Percentiles rank a stretch among this genome's conserved stretches.
These are phyloP conservation scores for Alternaria sp. DNA, from an alignment of 2,329 filamentous ascomycete species.

Conservation along the genomic window DNA sequence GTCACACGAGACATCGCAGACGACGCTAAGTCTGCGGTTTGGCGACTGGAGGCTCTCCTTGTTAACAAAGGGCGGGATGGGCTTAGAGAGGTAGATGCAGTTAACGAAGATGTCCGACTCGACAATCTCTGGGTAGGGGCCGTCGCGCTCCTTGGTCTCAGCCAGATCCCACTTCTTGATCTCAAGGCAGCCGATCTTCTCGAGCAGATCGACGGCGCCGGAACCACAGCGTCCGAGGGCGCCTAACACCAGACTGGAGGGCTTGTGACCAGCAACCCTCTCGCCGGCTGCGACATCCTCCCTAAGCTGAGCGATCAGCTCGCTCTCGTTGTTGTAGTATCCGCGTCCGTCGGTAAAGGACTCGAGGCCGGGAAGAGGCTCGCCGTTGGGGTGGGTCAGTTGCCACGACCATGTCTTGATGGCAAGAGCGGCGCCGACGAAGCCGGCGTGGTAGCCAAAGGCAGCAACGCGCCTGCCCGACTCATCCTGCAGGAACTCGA, in stretches of 20 bases:
- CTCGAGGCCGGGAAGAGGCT: conserved; percentile 71
- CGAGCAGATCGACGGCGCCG: conserved; percentile 82
- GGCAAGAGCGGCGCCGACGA: conserved; percentile 58
- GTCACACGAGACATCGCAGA: conserved; percentile 65
- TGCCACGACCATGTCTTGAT: conserved; percentile 71
- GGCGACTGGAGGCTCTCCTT: conserved; percentile 71
- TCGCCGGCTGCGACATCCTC: conserved; percentile 71
- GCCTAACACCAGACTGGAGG: conserved; percentile 84
- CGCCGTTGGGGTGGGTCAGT: conserved; percentile 71
- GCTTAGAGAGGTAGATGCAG: conserved; percentile 78
- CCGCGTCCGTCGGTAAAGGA: conserved; percentile 59
- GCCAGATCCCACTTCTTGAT: conserved; percentile 80
- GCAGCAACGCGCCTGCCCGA: conserved; percentile 74
- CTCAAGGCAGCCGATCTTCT: conserved; percentile 74
- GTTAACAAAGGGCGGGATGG: conserved; percentile 84
- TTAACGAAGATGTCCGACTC: conserved; percentile 64
- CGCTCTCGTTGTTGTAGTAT: conserved; percentile 76
- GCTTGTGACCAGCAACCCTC: conserved; percentile 71
- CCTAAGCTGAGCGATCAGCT: conserved; percentile 77
- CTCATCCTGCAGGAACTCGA: conserved; percentile 84
- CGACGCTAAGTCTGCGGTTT: conserved; percentile 76
- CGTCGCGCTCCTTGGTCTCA: conserved; percentile 71
- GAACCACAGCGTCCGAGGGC: conserved; percentile 79
- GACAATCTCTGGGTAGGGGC: conserved; percentile 80
- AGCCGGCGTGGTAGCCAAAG: conserved; percentile 66